These are phyloP conservation scores for Lichtheimia hyalospora DNA, from an alignment of 371 early-diverging fungal species.

Conservation along the genomic window DNA sequence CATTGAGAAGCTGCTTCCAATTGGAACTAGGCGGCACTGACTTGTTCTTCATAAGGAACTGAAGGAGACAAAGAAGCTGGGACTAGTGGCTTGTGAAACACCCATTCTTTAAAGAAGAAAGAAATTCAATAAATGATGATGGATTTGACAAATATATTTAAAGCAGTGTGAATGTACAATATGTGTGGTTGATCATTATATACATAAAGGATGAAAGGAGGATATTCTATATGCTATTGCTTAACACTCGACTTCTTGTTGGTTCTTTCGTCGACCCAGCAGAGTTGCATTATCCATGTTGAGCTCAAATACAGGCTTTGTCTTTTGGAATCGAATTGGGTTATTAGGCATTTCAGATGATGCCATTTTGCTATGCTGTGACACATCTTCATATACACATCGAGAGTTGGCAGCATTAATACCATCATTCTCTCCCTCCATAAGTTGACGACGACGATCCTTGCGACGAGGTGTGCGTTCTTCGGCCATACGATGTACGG, in stretches of 20 bases:
- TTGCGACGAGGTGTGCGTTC: constrained; percentile 28
- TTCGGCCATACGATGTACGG: constrained; percentile 51
- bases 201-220: no score
- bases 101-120: no score
- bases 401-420: not conserved
- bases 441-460: not conserved
- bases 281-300: constrained; percentile 59
- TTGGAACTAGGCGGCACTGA: constrained; percentile 48
- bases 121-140: no score
- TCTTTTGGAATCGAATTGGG: not conserved
- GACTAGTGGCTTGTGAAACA: no score
- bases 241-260: not conserved
- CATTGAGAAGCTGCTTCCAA: constrained; percentile 52
- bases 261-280: constrained; percentile 50
- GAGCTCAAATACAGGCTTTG: constrained; percentile 38
- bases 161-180: no score
- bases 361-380: not conserved
- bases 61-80: no score
- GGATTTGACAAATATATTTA: no score
- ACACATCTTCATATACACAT: not conserved
- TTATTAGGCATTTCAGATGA: not conserved
- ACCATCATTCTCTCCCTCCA: not conserved
- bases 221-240: no score
- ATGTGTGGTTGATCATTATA: no score
- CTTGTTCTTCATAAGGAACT: no score